Conservation (phyloP, 768 basidiomycete species). For the Xanthoconium purpureum region DNA sequence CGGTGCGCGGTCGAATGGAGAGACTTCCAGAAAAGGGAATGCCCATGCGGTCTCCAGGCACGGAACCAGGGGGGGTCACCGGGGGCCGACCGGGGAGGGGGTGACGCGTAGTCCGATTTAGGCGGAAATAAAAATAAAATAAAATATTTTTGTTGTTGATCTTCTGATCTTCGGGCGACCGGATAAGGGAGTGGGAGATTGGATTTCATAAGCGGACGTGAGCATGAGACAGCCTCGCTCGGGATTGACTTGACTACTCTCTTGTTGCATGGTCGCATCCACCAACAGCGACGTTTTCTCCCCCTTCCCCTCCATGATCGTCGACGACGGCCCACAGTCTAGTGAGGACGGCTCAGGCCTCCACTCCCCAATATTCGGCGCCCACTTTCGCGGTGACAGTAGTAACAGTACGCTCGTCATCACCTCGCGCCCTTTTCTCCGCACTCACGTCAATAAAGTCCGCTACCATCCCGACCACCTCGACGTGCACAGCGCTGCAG, state of each 20-base stretch:
- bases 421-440: slow-evolving; percentile 48
- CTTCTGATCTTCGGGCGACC: slow-evolving; percentile 33
- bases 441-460: slow-evolving; percentile 59
- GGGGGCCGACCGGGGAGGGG: slow-evolving; percentile 17
- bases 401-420: slow-evolving; percentile 34
- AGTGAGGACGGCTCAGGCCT: slow-evolving; percentile 76
- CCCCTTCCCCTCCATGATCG: slow-evolving; percentile 51
- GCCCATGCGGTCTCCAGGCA: slow-evolving; percentile 29
- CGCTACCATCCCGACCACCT: slow-evolving; percentile 51
- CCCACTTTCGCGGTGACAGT: slow-evolving; percentile 48
- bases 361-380: slow-evolving; percentile 65
- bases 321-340: slow-evolving; percentile 67
- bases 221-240: slow-evolving; percentile 45
- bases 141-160: slow-evolving; percentile 15
- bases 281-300: slow-evolving; percentile 53
- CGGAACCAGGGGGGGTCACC: slow-evolving; percentile 13
- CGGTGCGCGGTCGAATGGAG: slow-evolving; percentile 1
- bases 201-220: slow-evolving; percentile 42
- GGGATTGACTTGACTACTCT: slow-evolving; percentile 31
- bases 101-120: slow-evolving; percentile 23
- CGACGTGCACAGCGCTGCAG: slow-evolving; percentile 47
- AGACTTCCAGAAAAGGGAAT: slow-evolving; percentile 6
- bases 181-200: slow-evolving; percentile 26
- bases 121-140: slow-evolving; percentile 18
- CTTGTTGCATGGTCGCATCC: slow-evolving; percentile 54